These are phyloP conservation scores for Madurella fahalii DNA, from an alignment of 2,329 filamentous ascomycete species.

Conservation along the genomic window DNA sequence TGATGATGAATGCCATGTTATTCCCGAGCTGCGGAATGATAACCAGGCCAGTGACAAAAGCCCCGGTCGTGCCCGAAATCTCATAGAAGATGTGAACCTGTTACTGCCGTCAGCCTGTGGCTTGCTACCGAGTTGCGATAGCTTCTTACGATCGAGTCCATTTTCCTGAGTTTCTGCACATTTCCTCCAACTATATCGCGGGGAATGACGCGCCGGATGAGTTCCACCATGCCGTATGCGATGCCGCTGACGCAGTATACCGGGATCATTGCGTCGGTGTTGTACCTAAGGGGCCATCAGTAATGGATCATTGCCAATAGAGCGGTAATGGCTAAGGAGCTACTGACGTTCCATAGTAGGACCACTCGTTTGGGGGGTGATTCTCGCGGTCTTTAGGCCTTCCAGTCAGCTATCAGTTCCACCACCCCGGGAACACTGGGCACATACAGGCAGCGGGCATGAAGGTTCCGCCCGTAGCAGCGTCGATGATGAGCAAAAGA, in stretches of 20 bases:
- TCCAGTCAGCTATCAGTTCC: neutral
- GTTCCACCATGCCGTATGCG: slow-evolving; percentile 47
- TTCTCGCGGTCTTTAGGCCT: slow-evolving; percentile 18
- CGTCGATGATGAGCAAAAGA: slow-evolving; percentile 45
- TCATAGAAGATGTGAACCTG: slow-evolving; percentile 45
- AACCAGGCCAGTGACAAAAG: slow-evolving; percentile 45
- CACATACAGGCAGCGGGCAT: slow-evolving; percentile 27
- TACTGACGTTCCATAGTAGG: slow-evolving; percentile 38
- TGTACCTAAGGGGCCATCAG: slow-evolving; percentile 30
- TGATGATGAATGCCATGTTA: slow-evolving; percentile 49
- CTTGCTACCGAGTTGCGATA: slow-evolving; percentile 13
- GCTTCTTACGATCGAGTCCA: slow-evolving; percentile 35
- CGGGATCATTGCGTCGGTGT: slow-evolving; percentile 45
- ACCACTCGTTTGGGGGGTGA: slow-evolving; percentile 36
- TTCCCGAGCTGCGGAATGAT: slow-evolving; percentile 48
- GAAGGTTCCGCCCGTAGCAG: slow-evolving; percentile 44
- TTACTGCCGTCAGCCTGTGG: neutral
- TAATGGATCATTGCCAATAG: neutral
- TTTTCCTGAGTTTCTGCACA: slow-evolving; percentile 44
- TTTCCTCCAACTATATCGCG: slow-evolving; percentile 48
- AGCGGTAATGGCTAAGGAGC: neutral
- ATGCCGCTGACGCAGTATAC: slow-evolving; percentile 42
- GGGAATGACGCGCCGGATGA: slow-evolving; percentile 48
- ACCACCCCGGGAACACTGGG: neutral
- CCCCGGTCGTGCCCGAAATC: slow-evolving; percentile 44